phyloP scores from a whole-genome alignment of 2,329 filamentous ascomycete species.

The Ceratocystis harringtonii region DNA sequence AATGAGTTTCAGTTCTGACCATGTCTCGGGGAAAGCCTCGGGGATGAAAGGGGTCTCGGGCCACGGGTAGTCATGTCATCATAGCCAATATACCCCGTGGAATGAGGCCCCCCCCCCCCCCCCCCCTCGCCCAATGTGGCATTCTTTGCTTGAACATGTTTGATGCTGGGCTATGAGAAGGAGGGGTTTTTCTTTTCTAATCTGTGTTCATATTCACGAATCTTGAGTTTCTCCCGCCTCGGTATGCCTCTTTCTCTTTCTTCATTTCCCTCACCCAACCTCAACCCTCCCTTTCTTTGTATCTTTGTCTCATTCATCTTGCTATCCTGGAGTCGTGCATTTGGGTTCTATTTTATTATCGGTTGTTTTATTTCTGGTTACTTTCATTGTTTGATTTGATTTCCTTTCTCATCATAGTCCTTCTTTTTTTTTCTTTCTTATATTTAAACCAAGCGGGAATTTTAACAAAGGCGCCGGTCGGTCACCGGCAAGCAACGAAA shows the following conservation, averaged over 20 bases:
- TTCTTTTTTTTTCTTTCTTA: not conserved
- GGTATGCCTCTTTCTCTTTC: not conserved
- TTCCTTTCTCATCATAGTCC: not conserved
- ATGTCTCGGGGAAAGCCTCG: not conserved
- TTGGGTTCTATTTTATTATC: not conserved
- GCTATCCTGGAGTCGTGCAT: not conserved
- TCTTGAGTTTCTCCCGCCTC: not conserved
- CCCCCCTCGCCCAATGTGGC: not conserved
- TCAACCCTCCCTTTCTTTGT: not conserved
- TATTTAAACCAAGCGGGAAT: slow-evolving; percentile 2
- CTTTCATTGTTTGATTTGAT: not conserved
- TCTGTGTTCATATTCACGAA: not conserved
- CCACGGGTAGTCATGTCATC: not conserved
- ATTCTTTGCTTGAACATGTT: no score
- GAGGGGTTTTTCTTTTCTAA: not conserved
- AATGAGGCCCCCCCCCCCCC: not conserved
- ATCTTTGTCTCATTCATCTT: not conserved
- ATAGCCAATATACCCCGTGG: not conserved
- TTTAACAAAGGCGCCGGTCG: slow-evolving; percentile 12
- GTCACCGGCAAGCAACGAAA: slow-evolving; percentile 13
- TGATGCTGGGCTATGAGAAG: no score
- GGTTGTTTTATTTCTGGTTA: not conserved
- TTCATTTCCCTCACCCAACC: not conserved
- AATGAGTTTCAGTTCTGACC: not conserved
- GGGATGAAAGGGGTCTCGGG: not conserved